Evolutionary conservation across 768 basidiomycete species (phyloP).

Genomic region (Tylopilus cervinicoccineus): DNA sequence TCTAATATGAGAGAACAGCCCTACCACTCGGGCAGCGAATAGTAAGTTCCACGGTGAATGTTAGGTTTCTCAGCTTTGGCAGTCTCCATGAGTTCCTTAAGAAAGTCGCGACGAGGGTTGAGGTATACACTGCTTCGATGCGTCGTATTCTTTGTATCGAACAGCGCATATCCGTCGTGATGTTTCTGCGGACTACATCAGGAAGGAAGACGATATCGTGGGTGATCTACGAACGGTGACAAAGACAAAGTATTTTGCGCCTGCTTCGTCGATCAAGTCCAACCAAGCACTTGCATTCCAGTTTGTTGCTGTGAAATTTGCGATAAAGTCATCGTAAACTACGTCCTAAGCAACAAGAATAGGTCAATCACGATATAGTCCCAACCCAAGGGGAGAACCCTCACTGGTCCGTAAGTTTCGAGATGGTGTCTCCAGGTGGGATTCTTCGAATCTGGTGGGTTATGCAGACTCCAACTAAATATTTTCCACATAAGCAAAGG

Average conservation of each 20-base stretch:
- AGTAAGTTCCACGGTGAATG: conserved; percentile 55
- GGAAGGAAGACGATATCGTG: neutral
- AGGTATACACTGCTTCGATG: conserved; percentile 47
- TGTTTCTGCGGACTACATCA: conserved; percentile 44
- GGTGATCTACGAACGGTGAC: conserved; percentile 38
- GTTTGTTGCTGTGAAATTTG: conserved; percentile 46
- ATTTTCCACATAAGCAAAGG: neutral
- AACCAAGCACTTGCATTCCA: conserved; percentile 56
- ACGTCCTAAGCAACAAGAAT: conserved; percentile 31
- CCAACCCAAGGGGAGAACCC: conserved; percentile 9
- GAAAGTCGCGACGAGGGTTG: conserved; percentile 48
- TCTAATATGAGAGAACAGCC: neutral
- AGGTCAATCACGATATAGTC: neutral
- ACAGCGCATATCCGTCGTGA: conserved; percentile 56
- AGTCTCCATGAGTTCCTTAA: conserved; percentile 46
- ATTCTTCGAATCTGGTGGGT: conserved; percentile 32
- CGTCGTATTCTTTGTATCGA: conserved; percentile 52
- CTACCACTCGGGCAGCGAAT: conserved; percentile 53
- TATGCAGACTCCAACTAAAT: conserved; percentile 39
- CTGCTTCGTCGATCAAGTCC: conserved; percentile 49
- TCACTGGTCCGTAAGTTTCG: conserved; percentile 42
- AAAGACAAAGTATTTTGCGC: conserved; percentile 60
- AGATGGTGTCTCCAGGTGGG: conserved; percentile 48
- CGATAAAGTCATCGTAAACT: conserved; percentile 57
- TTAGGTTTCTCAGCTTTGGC: conserved; percentile 48